Base-by-base conservation (phyloP, 2,329 filamentous ascomycete species). In the Nectriaceae sp. region DNA sequence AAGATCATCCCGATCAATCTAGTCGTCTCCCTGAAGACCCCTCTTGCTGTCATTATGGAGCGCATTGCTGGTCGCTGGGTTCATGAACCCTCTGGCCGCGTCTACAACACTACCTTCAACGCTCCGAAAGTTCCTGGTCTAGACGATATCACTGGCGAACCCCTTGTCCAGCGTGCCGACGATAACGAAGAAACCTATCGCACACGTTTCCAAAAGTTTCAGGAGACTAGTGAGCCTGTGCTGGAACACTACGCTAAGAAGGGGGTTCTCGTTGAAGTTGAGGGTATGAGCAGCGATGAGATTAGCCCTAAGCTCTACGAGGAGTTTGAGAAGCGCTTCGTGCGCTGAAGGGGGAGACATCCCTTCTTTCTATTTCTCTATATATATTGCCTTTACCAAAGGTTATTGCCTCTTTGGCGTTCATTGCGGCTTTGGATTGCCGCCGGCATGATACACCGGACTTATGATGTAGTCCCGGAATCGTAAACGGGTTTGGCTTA, bases 91-190 rank as follows among this genome's bases (percentile, higher is more conserved):
- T 96, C 90, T 0, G 94, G 94, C 2, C 82, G 94, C 21, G 88
- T 97, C 15, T 99, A 99, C 77, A 99, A 99, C 69, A 95, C 91
- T 3, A 85, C 85, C 0, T 99, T 96, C 75, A 91, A 97, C 65
- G 80, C 88, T 6, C 94, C 94, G 1, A 87, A 86, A 57, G 84
- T 92, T 2, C 72, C 83, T 0, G 93, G 94, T 21, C 82, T 78
- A 57, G 94, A 99, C 70, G 94, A 99, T 68, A 66, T 97, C 40
- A 99, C 94, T 0, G 94, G 94, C 15, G 94, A 99, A 67, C 76
- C 80, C 19, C 77, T 99, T 53, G 86, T 88, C 4, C 88, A 95
- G 66, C 80, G 94, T 46, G 77, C 86, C 6, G 94, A 99, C 64
- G 94, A 99, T 66, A 87, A 85, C 48, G 87, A 94, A 59, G 87